phyloP scores from a whole-genome alignment of 140 eudicot species.

The Senecio squalidus region DNA sequence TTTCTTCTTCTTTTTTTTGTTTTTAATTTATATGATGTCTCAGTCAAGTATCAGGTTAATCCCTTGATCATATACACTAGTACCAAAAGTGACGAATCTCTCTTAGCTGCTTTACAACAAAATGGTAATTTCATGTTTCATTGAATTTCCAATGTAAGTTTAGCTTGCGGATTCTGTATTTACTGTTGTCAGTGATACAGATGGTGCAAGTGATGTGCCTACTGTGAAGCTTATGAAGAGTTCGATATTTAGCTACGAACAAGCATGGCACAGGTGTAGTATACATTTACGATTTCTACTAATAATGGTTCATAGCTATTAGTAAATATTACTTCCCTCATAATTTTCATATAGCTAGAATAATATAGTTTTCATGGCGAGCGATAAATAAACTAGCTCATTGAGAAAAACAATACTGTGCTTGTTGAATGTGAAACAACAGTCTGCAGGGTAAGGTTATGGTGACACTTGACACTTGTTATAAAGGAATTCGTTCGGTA shows the following conservation, averaged over 20 bases:
- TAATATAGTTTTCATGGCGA: too few relatives aligned
- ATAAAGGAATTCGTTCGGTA: too few relatives aligned
- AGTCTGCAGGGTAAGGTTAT: too few relatives aligned
- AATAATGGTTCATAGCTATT: constrained; percentile 6
- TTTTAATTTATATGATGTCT: too few relatives aligned
- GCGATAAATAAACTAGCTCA: too few relatives aligned
- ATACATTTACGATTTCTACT: constrained; percentile 5
- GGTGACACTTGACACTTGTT: too few relatives aligned
- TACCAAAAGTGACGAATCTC: constrained; percentile 74
- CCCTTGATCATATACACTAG: constrained; percentile 81
- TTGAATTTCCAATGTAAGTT: constrained; percentile 10
- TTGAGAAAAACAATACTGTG: too few relatives aligned
- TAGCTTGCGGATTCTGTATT: constrained; percentile 8
- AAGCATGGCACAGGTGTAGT: constrained; percentile 95
- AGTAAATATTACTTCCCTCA: background rate
- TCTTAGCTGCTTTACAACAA: constrained; percentile 71
- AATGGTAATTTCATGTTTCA: constrained; percentile 37
- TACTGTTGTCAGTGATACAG: constrained; percentile 39
- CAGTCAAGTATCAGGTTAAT: constrained; percentile 86
- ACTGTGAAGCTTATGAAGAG: constrained; percentile 86
- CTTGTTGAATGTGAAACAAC: too few relatives aligned
- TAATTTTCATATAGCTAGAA: background rate
- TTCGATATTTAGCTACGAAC: constrained; percentile 86
- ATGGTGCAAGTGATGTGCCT: constrained; percentile 49
- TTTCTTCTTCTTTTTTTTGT: constrained; percentile 2